Conservation (phyloP, 75 land plant genomes). For the Picea sitchensis region DNA sequence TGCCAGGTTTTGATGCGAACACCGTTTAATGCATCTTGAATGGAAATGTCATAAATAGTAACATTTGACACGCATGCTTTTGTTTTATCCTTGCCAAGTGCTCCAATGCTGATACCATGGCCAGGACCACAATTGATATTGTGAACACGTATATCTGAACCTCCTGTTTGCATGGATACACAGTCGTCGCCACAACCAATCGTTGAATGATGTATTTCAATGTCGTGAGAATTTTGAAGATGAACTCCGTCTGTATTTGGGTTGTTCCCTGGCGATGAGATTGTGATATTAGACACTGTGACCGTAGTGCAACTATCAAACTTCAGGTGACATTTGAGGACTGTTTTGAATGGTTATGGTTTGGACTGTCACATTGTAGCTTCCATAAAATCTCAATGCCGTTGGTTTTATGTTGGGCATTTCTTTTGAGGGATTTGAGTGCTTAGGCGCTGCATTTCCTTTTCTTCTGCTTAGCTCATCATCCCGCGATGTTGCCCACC, state of each 20-base stretch:
- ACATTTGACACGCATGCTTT: too few species aligned
- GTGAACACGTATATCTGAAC: constrained; percentile 23
- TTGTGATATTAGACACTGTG: constrained; percentile 38
- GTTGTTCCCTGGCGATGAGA: constrained; percentile 57
- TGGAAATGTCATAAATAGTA: too few species aligned
- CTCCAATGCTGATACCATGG: constrained; percentile 35
- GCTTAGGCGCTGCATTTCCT: too few species aligned
- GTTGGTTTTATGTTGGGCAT: too few species aligned
- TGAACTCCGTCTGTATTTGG: constrained; percentile 92
- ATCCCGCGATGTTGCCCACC: constrained; percentile 17
- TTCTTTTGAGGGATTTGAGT: too few species aligned
- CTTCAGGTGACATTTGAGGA: constrained; percentile 71
- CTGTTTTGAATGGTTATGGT: constrained; percentile 60
- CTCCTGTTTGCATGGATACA: constrained; percentile 29
- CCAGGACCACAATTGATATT: constrained; percentile 19
- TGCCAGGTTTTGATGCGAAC: neutral
- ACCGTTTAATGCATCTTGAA: too few species aligned
- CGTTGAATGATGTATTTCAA: constrained; percentile 43
- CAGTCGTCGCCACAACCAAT: constrained; percentile 44
- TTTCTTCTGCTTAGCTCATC: too few species aligned
- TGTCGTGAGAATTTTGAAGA: constrained; percentile 56
- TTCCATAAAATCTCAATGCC: constrained; percentile 70
- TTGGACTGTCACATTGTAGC: constrained; percentile 57
- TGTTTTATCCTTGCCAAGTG: too few species aligned
- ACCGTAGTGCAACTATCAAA: constrained; percentile 55